A percentile compares a stretch with the other conserved stretches of the same genome.
These are phyloP conservation scores for Fusarium tupiense DNA, from an alignment of 2,329 filamentous ascomycete genomes.

Conservation along the genomic window DNA sequence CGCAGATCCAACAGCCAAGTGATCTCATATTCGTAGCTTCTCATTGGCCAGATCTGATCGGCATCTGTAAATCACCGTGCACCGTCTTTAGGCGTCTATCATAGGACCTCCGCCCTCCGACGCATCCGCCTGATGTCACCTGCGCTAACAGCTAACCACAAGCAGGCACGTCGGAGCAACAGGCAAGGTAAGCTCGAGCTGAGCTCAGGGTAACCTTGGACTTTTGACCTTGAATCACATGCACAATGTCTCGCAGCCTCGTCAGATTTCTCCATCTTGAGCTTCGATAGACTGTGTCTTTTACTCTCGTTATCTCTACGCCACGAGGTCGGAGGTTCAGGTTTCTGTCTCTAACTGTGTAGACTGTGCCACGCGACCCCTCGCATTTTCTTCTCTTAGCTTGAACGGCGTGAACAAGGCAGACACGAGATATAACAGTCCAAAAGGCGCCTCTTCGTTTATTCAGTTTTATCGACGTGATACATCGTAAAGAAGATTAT, in stretches of 20 bases:
- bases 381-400: constrained; percentile 14
- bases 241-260: constrained; percentile 37
- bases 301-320: neutral
- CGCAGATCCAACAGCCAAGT: constrained; percentile 19
- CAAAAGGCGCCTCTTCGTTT: neutral
- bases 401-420: constrained; percentile 6
- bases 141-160: constrained; percentile 18
- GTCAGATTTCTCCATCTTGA: constrained; percentile 8
- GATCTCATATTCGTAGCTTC: constrained; percentile 17
- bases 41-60: constrained; percentile 34
- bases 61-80: constrained; percentile 14
- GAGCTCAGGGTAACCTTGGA: neutral
- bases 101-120: constrained; percentile 36
- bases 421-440: constrained; percentile 28
- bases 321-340: constrained; percentile 22
- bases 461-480: neutral
- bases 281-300: neutral
- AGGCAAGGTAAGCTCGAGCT: constrained; percentile 8
- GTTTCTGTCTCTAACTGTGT: neutral
- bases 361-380: constrained; percentile 35
- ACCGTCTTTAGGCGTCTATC: constrained; percentile 28
- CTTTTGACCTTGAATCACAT: constrained; percentile 38
- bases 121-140: constrained; percentile 41
- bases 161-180: neutral
- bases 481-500: neutral